A percentile compares a stretch with the other conserved stretches of the same genome.
Evolutionary conservation across 2,329 filamentous ascomycete genomes (phyloP).

Genomic region (Aspergillus chevalieri): DNA sequence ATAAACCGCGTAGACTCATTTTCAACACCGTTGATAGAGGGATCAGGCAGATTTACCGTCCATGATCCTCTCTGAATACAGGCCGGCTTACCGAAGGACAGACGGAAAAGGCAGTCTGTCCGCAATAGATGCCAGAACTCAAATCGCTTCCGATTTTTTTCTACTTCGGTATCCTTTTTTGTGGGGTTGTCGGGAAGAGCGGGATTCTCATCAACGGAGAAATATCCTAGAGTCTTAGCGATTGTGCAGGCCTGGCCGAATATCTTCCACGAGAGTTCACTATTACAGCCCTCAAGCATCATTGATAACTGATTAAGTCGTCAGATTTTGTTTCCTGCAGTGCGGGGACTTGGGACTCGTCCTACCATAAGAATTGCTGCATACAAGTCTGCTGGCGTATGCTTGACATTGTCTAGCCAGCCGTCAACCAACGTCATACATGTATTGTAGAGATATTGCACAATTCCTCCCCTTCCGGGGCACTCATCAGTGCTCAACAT

Average conservation of each 20-base stretch:
- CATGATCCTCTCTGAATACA: slow-evolving; percentile 11
- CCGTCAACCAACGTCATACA: slow-evolving; percentile 3
- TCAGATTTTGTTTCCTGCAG: neutral
- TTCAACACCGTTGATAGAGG: slow-evolving; percentile 11
- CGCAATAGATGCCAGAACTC: slow-evolving; percentile 17
- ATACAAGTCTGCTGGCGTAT: slow-evolving; percentile 10
- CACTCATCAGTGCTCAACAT: slow-evolving; percentile 1
- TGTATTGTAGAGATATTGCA: slow-evolving; percentile 7
- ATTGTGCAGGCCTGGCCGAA: slow-evolving; percentile 6
- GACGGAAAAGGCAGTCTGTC: slow-evolving; percentile 12
- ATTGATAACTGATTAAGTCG: slow-evolving; percentile 7
- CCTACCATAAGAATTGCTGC: slow-evolving; percentile 10
- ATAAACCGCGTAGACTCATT: slow-evolving; percentile 10
- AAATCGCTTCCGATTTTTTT: slow-evolving; percentile 14
- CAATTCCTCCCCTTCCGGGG: neutral
- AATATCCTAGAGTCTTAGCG: slow-evolving; percentile 10
- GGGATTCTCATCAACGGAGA: slow-evolving; percentile 8
- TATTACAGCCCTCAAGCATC: slow-evolving; percentile 11
- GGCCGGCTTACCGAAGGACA: slow-evolving; percentile 12
- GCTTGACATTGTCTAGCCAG: slow-evolving; percentile 7
- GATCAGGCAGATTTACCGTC: slow-evolving; percentile 15
- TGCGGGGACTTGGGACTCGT: no score
- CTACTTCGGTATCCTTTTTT: slow-evolving; percentile 1
- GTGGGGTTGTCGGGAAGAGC: neutral
- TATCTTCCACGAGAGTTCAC: slow-evolving; percentile 10